Evolutionary conservation across 2,329 filamentous ascomycete genomes (phyloP).

Genomic region (Penicillium paneum): DNA sequence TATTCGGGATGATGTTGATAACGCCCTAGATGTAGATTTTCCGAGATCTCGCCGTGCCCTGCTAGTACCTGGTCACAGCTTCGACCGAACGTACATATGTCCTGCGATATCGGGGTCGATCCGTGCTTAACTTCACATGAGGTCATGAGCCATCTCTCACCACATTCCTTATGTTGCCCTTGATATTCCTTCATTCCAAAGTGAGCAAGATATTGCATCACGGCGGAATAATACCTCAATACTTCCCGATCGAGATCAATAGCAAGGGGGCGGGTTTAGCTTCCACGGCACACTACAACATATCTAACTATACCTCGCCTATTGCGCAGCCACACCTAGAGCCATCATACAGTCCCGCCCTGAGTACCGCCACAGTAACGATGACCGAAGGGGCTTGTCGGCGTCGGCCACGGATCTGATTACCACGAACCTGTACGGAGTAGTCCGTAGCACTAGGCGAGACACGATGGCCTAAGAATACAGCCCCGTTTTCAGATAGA

Average conservation of each 20-base stretch:
- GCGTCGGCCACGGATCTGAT: constrained; percentile 1
- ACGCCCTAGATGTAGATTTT: neutral
- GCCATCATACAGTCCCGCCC: neutral
- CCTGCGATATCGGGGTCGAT: neutral
- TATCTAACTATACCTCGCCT: neutral
- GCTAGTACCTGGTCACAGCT: neutral
- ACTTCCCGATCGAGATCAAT: neutral
- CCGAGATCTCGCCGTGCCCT: neutral
- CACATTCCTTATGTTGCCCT: neutral
- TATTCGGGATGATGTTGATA: neutral
- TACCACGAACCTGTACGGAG: neutral
- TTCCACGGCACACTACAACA: neutral
- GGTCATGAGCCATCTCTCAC: neutral
- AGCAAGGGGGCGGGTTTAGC: neutral
- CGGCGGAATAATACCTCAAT: neutral
- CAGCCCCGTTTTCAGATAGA: constrained; percentile 6
- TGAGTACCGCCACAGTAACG: constrained; percentile 3
- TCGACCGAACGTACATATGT: neutral
- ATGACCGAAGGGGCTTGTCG: constrained; percentile 1
- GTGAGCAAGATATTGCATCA: constrained; percentile 8
- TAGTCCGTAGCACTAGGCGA: neutral
- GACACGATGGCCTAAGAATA: neutral
- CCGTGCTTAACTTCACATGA: neutral
- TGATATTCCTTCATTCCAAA: neutral
- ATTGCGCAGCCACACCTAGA: neutral